Evolutionary conservation across 768 basidiomycete species (phyloP).

Genomic region (Cantharellus anzutake): DNA sequence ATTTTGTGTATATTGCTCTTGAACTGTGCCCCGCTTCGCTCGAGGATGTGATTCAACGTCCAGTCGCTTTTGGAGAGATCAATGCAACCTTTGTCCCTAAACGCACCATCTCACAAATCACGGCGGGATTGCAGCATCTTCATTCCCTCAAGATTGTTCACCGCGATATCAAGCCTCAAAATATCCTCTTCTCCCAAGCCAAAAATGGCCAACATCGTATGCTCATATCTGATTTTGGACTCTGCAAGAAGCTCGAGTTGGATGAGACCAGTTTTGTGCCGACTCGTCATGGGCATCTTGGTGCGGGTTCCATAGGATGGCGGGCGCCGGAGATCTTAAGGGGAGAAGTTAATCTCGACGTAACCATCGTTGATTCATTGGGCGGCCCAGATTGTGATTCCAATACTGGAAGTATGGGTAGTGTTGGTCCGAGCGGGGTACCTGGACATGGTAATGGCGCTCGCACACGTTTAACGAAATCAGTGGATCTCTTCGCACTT

Average conservation of each 20-base stretch:
- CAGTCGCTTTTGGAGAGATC: constrained; percentile 60
- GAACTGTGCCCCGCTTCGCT: constrained; percentile 84
- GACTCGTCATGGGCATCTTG: constrained; percentile 74
- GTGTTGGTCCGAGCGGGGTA: constrained; percentile 14
- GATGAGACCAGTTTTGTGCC: constrained; percentile 96
- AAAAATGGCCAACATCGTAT: constrained; percentile 51
- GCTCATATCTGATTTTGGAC: constrained; percentile 92
- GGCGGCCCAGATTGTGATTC: constrained; percentile 23
- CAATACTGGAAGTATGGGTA: constrained; percentile 33
- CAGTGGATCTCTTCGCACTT: constrained; percentile 90
- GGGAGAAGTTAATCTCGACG: constrained; percentile 87
- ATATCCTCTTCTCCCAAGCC: constrained; percentile 70
- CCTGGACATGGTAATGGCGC: neutral
- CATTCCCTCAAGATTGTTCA: constrained; percentile 29
- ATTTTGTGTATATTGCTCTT: constrained; percentile 94
- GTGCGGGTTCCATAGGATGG: constrained; percentile 92
- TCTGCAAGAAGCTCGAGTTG: constrained; percentile 86
- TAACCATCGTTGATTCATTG: constrained; percentile 21
- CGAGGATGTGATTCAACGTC: constrained; percentile 68
- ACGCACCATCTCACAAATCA: constrained; percentile 69
- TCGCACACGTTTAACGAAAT: constrained; percentile 64
- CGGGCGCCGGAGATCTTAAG: constrained; percentile 90
- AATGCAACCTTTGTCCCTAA: constrained; percentile 67
- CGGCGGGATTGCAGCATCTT: constrained; percentile 73
- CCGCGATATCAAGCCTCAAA: constrained; percentile 87